A percentile compares a stretch with the other conserved stretches of the same genome.
phyloP scores from a whole-genome alignment of 2,329 filamentous ascomycete genomes.

The Xylariaceae sp. region DNA sequence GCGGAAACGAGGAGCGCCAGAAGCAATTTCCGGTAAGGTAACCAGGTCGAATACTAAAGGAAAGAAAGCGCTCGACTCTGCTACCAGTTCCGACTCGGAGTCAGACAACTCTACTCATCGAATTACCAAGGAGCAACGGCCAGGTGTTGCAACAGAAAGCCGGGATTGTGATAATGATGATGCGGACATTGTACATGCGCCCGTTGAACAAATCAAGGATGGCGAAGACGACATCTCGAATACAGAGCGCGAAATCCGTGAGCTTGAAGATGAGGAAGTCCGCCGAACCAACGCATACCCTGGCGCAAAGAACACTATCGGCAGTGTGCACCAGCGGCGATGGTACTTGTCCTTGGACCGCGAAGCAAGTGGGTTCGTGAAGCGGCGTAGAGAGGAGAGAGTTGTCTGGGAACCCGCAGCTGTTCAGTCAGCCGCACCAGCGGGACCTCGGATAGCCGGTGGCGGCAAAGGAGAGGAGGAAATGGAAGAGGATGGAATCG shows the following conservation, averaged over 20 bases:
- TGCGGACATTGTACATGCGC: slow-evolving; percentile 22
- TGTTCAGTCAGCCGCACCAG: neutral
- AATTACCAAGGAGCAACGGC: neutral
- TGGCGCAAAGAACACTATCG: slow-evolving; percentile 61
- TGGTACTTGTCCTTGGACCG: slow-evolving; percentile 65
- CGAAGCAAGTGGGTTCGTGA: slow-evolving; percentile 52
- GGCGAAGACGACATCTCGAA: slow-evolving; percentile 30
- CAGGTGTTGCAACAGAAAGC: neutral
- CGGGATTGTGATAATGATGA: slow-evolving; percentile 12
- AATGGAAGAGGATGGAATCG: neutral
- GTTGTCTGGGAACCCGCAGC: slow-evolving; percentile 24
- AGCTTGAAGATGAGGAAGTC: slow-evolving; percentile 51
- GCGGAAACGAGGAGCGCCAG: slow-evolving; percentile 27
- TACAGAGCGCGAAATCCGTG: slow-evolving; percentile 40
- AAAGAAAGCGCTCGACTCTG: slow-evolving; percentile 7
- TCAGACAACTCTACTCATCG: neutral
- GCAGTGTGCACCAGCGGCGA: slow-evolving; percentile 61
- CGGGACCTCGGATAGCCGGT: slow-evolving; percentile 9
- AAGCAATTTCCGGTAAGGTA: slow-evolving; percentile 5
- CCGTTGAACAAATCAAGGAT: slow-evolving; percentile 15
- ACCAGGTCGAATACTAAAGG: slow-evolving; percentile 13
- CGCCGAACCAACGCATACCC: slow-evolving; percentile 61
- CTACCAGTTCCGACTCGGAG: slow-evolving; percentile 22
- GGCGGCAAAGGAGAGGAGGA: slow-evolving; percentile 3
- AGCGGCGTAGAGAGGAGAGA: slow-evolving; percentile 27